These are phyloP conservation scores for Xylaria longipes DNA, from an alignment of 495 filamentous ascomycete species.

Conservation along the genomic window DNA sequence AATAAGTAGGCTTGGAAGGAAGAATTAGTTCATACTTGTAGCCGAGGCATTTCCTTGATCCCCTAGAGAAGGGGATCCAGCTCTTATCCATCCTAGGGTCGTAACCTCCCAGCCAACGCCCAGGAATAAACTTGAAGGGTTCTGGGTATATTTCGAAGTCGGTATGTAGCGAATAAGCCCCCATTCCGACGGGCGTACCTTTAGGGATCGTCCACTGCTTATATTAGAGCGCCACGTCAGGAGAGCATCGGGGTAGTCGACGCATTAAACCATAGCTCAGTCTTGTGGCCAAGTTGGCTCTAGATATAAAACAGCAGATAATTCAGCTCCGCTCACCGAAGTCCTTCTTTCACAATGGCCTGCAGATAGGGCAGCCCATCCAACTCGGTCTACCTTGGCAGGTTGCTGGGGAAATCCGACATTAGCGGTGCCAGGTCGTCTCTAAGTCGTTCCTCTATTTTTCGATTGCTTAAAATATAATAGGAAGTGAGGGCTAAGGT, in stretches of 20 bases:
- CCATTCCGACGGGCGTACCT: constrained; percentile 33
- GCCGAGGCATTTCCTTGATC: constrained; percentile 30
- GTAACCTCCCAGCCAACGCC: constrained; percentile 47
- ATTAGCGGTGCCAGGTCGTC: constrained; percentile 33
- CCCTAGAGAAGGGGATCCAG: constrained; percentile 32
- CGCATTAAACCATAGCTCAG: neutral
- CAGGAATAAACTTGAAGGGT: constrained; percentile 44
- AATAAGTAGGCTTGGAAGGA: neutral
- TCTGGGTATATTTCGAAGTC: constrained; percentile 46
- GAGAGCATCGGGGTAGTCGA: constrained; percentile 17
- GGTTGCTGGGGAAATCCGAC: constrained; percentile 23
- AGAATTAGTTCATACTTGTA: constrained; percentile 25
- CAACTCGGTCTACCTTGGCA: constrained; percentile 36
- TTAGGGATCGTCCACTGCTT: constrained; percentile 32
- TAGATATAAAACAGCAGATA: too few species aligned
- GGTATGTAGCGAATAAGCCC: constrained; percentile 39
- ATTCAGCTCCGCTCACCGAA: constrained; percentile 27
- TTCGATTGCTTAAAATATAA: constrained; percentile 34
- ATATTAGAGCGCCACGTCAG: constrained; percentile 33
- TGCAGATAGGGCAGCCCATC: constrained; percentile 43
- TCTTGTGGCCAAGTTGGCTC: neutral
- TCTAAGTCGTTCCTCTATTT: constrained; percentile 25
- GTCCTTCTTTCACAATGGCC: constrained; percentile 47
- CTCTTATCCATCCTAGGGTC: constrained; percentile 31
- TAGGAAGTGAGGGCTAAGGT: constrained; percentile 35